Conservation (phyloP, 495 filamentous ascomycete species). For the Penicillium longicatenatum region DNA sequence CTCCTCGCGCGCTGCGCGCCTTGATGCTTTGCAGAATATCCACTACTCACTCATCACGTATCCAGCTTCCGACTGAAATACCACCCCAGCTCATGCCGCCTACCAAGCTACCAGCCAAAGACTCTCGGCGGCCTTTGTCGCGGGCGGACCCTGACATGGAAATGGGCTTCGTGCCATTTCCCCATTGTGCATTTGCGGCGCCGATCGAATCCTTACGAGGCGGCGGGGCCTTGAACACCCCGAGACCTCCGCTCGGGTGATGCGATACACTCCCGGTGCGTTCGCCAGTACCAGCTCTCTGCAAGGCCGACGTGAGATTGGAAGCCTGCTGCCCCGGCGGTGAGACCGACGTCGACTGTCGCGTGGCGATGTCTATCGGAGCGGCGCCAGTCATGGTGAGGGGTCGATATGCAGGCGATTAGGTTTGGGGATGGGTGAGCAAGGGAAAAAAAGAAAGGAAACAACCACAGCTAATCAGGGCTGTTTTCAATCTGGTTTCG, state of each 20-base stretch:
- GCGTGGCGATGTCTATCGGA: slow-evolving; percentile 67
- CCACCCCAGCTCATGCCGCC: slow-evolving; percentile 98
- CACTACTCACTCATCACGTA: slow-evolving; percentile 91
- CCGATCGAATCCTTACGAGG: slow-evolving; percentile 73
- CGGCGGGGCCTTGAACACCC: slow-evolving; percentile 59
- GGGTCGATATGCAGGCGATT: slow-evolving; percentile 11
- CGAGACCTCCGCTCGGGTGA: slow-evolving; percentile 47
- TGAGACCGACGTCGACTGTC: slow-evolving; percentile 60
- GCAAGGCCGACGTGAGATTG: slow-evolving; percentile 64
- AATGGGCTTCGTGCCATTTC: slow-evolving; percentile 81
- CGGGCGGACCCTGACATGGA: slow-evolving; percentile 76
- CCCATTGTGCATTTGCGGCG: slow-evolving; percentile 56
- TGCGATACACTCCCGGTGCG: slow-evolving; percentile 45
- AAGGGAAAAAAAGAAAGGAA: slow-evolving; percentile 24
- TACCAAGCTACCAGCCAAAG: slow-evolving; percentile 82
- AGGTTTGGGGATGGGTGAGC: neutral
- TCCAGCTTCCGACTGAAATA: slow-evolving; percentile 92
- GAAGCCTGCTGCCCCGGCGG: slow-evolving; percentile 62
- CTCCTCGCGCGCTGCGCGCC: slow-evolving; percentile 4
- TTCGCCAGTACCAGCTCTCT: slow-evolving; percentile 46
- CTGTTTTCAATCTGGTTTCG: neutral
- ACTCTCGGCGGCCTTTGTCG: slow-evolving; percentile 78
- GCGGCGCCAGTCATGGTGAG: slow-evolving; percentile 55
- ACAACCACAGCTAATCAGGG: slow-evolving; percentile 3
- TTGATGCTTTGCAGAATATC: slow-evolving; percentile 12